Evolutionary conservation across 2,329 filamentous ascomycete genomes (phyloP), one percentile per base, ranked within the genome.

Genomic region (Colletotrichum spinosum): DNA sequence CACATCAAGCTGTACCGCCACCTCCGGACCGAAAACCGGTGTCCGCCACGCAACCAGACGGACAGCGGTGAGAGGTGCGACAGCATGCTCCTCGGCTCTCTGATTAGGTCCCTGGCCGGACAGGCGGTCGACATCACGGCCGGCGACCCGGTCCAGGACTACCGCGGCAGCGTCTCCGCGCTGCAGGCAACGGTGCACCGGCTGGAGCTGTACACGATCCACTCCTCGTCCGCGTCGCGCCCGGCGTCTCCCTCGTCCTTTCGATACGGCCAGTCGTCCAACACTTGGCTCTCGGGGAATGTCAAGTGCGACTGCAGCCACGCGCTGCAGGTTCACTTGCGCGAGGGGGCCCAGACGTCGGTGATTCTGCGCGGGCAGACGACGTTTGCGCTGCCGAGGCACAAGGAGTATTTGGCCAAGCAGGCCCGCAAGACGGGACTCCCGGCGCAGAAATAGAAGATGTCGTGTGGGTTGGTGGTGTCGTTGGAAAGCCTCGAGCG

Each of bases 61-160:
- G 37, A 25, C 25, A 25, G 52, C 2, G 58, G 59, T 17, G 52
- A 44, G 33, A 35, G 63, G 0, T 66, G 63, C 8, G 63, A 66
- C 63, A 66, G 63, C 42, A 57, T 66, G 15, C 46, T 66, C 8
- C 15, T 66, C 4, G 63, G 63, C 1, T 66, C 63, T 2, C 58
- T 66, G n/a, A 66, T 66, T 13, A 39, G 11, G 10, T 66, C 63
- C 11, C 53, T 66, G 15, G 53, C 63, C 0, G 41, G 48, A 3
- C 52, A 57, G 4, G n/a, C 15, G 0, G 9, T 66, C 17, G 63
- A 66, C 13, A 46, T 66, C n/a, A 49, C 53, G 2, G 58, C 52
- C 0, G 10, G 41, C 37, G 52, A 53, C 1, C 58, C 58, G 4
- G 52, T 42, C 33, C 34, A 49, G 11, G 58, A 52, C 1, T 66